Evolutionary conservation across 352 stramenopile genomes (phyloP).

Genomic region (Globisporangium sylvaticum): DNA sequence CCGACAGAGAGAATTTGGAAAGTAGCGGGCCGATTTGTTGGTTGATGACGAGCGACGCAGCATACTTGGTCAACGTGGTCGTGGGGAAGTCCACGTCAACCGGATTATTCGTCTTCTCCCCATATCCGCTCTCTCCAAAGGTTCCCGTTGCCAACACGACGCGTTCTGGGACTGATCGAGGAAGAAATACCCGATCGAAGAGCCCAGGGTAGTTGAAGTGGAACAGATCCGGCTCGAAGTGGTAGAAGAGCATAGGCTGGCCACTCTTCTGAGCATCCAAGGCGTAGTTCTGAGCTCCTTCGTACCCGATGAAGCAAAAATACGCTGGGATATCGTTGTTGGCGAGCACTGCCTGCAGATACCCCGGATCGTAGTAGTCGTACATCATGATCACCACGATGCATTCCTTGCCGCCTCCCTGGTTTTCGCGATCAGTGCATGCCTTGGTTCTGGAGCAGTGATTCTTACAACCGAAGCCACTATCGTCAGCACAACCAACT

Average conservation of each 20-base stretch:
- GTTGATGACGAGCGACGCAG: slow-evolving; percentile 14
- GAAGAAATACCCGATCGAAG: slow-evolving; percentile 41
- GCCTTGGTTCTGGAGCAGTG: slow-evolving; percentile 28
- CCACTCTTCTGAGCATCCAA: slow-evolving; percentile 1
- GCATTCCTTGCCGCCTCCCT: slow-evolving; percentile 11
- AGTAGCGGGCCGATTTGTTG: background rate
- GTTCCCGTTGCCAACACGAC: slow-evolving; percentile 27
- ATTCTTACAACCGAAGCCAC: slow-evolving; percentile 28
- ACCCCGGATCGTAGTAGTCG: slow-evolving; percentile 17
- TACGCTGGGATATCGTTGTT: slow-evolving; percentile 30
- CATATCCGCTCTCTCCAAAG: slow-evolving; percentile 52
- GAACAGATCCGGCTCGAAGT: slow-evolving; percentile 50
- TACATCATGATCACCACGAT: slow-evolving; percentile 24
- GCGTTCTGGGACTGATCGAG: slow-evolving; percentile 22
- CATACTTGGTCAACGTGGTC: slow-evolving; percentile 34
- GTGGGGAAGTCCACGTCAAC: slow-evolving; percentile 42
- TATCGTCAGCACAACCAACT: slow-evolving; percentile 21
- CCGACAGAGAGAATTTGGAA: slow-evolving; percentile 17
- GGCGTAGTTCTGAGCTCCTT: slow-evolving; percentile 3
- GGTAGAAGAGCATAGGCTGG: slow-evolving; percentile 35
- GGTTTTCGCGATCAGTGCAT: slow-evolving; percentile 17
- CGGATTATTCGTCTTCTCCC: slow-evolving; percentile 34
- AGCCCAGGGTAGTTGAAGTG: slow-evolving; percentile 22
- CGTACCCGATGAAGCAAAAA: slow-evolving; percentile 33
- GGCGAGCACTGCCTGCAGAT: slow-evolving; percentile 20